Conservation (phyloP, 768 basidiomycete genomes). For the Candolleomyces aberdarensis region DNA sequence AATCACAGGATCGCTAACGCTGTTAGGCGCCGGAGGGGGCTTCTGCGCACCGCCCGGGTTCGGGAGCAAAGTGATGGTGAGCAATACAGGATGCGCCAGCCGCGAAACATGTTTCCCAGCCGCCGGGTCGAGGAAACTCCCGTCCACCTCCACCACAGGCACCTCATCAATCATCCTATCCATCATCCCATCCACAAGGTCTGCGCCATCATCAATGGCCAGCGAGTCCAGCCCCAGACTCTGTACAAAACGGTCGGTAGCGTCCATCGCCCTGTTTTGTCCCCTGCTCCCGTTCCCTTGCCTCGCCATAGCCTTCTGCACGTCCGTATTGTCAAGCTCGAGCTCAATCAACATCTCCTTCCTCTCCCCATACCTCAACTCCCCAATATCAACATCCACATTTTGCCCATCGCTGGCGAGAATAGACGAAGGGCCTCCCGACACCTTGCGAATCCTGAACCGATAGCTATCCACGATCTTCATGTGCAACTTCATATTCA, state of each 20-base stretch:
- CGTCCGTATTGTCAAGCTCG: constrained; percentile 81
- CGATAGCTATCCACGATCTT: constrained; percentile 86
- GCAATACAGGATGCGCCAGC: constrained; percentile 89
- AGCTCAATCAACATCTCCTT: constrained; percentile 98
- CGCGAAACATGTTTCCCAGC: constrained; percentile 82
- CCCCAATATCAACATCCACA: constrained; percentile 93
- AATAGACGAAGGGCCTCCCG: constrained; percentile 84
- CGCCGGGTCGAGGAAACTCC: constrained; percentile 90
- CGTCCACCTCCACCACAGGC: constrained; percentile 94
- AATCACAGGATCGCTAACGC: constrained; percentile 79
- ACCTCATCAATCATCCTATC: constrained; percentile 97
- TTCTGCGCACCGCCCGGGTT: constrained; percentile 26
- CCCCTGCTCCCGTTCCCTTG: constrained; percentile 8
- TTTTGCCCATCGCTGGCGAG: constrained; percentile 90
- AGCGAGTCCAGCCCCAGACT: constrained; percentile 80
- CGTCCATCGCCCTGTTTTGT: constrained; percentile 51
- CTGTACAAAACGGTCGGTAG: constrained; percentile 87
- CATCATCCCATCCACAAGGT: constrained; percentile 90
- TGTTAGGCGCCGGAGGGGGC: constrained; percentile 38
- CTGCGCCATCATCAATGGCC: constrained; percentile 65
- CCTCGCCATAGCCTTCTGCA: constrained; percentile 33
- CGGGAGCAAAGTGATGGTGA: constrained; percentile 89
- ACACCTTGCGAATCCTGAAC: constrained; percentile 93
- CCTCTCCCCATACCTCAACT: constrained; percentile 92
- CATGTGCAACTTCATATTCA: constrained; percentile 94